Conservation (phyloP, 768 basidiomycete species). For the Suillus cothurnatus region DNA sequence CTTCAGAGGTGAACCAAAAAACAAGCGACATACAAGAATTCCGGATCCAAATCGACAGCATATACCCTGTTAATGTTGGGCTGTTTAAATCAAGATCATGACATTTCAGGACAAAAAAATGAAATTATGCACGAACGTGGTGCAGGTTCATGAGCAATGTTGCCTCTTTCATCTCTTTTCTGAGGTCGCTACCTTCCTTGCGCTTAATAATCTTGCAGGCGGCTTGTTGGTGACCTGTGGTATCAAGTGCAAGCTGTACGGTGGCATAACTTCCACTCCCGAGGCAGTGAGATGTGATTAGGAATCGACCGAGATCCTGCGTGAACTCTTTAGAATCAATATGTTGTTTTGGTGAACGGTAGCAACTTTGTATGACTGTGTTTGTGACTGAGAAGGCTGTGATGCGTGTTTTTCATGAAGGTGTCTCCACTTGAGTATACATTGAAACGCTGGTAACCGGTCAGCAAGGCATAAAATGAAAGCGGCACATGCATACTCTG, state of each 20-base stretch:
- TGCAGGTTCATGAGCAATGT: constrained; percentile 68
- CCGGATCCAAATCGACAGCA: constrained; percentile 62
- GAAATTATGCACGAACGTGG: constrained; percentile 51
- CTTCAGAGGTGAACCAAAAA: not conserved
- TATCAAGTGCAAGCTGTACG: constrained; percentile 77
- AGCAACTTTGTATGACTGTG: constrained; percentile 55
- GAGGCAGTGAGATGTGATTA: constrained; percentile 77
- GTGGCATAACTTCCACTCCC: constrained; percentile 84
- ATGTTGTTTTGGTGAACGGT: not conserved
- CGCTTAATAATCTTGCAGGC: constrained; percentile 84
- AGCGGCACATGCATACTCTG: constrained; percentile 43
- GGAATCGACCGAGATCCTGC: constrained; percentile 66
- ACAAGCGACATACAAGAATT: constrained; percentile 51
- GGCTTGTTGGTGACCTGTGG: constrained; percentile 64
- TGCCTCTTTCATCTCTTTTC: constrained; percentile 76
- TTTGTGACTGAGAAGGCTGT: constrained; percentile 61
- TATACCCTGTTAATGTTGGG: constrained; percentile 83
- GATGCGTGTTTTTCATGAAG: constrained; percentile 52
- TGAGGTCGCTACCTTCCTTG: constrained; percentile 42
- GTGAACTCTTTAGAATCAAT: constrained; percentile 3
- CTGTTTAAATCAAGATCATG: constrained; percentile 36
- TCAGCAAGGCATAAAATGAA: constrained; percentile 4
- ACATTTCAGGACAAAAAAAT: constrained; percentile 3
- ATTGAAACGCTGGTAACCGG: constrained; percentile 58
- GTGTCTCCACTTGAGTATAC: constrained; percentile 58